phyloP scores from a whole-genome alignment of 768 basidiomycete species.

The Cystofilobasidium macerans region DNA sequence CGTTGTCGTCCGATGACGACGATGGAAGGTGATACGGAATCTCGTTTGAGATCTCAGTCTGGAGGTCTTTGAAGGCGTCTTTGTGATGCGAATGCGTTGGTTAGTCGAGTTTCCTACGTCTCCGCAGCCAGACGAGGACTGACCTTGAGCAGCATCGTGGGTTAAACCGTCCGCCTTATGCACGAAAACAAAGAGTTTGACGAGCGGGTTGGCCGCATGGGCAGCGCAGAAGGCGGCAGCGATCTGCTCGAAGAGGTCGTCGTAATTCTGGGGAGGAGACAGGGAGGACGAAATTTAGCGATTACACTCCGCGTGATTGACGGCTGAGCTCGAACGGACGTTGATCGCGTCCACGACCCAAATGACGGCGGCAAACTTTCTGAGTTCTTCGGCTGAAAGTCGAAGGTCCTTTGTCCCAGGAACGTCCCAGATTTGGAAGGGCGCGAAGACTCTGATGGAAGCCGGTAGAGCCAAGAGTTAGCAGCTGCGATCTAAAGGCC shows the following conservation, averaged over 20 bases:
- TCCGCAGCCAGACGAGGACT: not conserved
- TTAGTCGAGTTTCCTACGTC: not conserved
- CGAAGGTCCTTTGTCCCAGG: not conserved
- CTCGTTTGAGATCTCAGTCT: slow-evolving; percentile 6
- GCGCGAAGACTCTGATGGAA: not conserved
- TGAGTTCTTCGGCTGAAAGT: not conserved
- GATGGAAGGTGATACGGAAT: not conserved
- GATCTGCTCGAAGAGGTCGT: not conserved
- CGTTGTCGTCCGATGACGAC: not conserved
- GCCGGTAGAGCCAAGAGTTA: not conserved
- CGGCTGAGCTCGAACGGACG: slow-evolving; percentile 1
- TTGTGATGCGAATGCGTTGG: not conserved
- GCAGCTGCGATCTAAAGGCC: not conserved
- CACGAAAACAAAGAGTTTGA: slow-evolving; percentile 9
- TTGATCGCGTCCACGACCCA: slow-evolving; percentile 18
- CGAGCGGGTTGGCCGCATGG: slow-evolving; percentile 3
- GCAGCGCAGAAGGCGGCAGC: not conserved
- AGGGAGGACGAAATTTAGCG: not conserved
- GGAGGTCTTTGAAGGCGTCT: slow-evolving; percentile 6
- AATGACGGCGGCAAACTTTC: slow-evolving; percentile 7
- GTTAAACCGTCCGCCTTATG: slow-evolving; percentile 18
- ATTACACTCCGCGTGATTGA: no score
- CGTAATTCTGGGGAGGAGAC: not conserved
- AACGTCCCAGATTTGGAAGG: slow-evolving; percentile 17
- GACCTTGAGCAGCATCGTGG: not conserved